Percentiles rank a stretch among this genome's conserved stretches.
phyloP scores from a whole-genome alignment of 2,329 filamentous ascomycete species.

The Clonostachys byssicola region DNA sequence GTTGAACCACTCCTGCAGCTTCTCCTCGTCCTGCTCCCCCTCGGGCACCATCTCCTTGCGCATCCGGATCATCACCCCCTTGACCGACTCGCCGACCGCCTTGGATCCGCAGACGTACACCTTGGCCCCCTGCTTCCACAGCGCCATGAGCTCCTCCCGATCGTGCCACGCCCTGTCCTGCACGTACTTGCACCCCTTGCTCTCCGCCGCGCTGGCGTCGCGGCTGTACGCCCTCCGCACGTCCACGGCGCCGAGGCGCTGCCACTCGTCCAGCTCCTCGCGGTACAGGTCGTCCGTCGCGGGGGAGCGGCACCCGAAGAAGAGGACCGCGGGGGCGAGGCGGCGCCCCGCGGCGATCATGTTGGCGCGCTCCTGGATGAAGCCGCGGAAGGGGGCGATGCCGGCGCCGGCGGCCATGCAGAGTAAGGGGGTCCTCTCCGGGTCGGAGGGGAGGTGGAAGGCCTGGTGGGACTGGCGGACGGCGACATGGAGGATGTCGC shows the following conservation, averaged over 20 bases:
- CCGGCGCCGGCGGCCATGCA: constrained; percentile 23
- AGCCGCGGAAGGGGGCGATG: constrained; percentile 15
- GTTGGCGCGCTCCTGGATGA: constrained; percentile 14
- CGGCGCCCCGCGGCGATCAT: constrained; percentile 31
- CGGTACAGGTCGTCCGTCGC: constrained; percentile 39
- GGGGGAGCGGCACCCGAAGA: constrained; percentile 39
- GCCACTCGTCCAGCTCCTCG: constrained; percentile 39
- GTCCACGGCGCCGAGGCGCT: constrained; percentile 39
- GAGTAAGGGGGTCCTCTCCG: constrained; percentile 24
- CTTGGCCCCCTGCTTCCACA: constrained; percentile 34
- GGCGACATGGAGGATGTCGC: constrained; percentile 39
- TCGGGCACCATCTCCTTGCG: constrained; percentile 8
- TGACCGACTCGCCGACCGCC: constrained; percentile 33
- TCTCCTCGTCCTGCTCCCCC: constrained; percentile 20
- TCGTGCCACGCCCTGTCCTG: constrained; percentile 26
- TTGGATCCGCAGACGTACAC: constrained; percentile 59
- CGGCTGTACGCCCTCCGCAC: constrained; percentile 51
- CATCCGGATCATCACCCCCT: constrained; percentile 16
- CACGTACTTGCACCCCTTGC: constrained; percentile 33
- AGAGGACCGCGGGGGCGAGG: constrained; percentile 49
- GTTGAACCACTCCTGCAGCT: constrained; percentile 31
- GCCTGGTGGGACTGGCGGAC: constrained; percentile 24
- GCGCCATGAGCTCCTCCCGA: constrained; percentile 14
- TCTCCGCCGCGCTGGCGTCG: constrained; percentile 13
- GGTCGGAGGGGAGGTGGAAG: constrained; percentile 38